A percentile compares a stretch with the other conserved stretches of the same genome.
Conservation (phyloP, 768 basidiomycete genomes). For the Hemileccinum rubropunctum region DNA sequence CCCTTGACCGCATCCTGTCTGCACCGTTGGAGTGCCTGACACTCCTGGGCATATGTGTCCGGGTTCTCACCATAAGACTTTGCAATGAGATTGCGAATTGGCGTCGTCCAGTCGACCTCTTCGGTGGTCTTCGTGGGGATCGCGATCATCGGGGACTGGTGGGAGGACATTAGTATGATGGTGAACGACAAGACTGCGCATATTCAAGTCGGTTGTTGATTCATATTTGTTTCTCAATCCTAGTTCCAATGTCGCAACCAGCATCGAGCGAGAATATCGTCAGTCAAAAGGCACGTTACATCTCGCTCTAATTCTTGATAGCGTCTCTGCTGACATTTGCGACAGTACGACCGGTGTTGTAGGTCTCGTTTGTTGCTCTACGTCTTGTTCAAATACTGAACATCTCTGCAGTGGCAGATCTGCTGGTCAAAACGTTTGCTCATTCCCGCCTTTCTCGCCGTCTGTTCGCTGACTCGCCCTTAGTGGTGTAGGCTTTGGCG, state of each 20-base stretch:
- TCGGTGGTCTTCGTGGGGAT: slow-evolving; percentile 94
- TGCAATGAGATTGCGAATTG: slow-evolving; percentile 81
- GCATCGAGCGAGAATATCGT: slow-evolving; percentile 88
- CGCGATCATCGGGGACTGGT: slow-evolving; percentile 85
- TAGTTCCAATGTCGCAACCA: slow-evolving; percentile 51
- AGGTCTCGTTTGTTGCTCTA: slow-evolving; percentile 42
- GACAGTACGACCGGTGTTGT: slow-evolving; percentile 84
- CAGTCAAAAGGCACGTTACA: slow-evolving; percentile 72
- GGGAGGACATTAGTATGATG: slow-evolving; percentile 60
- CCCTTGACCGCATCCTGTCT: slow-evolving; percentile 95
- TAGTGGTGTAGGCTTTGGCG: slow-evolving; percentile 87
- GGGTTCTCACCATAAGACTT: slow-evolving; percentile 94
- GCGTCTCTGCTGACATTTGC: neutral
- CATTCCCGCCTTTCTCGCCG: neutral
- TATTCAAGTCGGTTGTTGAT: slow-evolving; percentile 12
- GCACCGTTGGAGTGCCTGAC: slow-evolving; percentile 80
- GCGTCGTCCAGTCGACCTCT: slow-evolving; percentile 94
- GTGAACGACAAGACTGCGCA: neutral
- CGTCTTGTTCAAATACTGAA: slow-evolving; percentile 19
- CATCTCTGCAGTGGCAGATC: slow-evolving; percentile 58
- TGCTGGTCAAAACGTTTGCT: slow-evolving; percentile 82
- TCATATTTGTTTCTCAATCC: slow-evolving; percentile 19
- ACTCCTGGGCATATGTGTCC: slow-evolving; percentile 84
- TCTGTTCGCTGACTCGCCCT: slow-evolving; percentile 7
- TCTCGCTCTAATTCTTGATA: neutral